Percentiles rank a stretch among this genome's conserved stretches.
Conservation (phyloP, 2,329 filamentous ascomycete genomes). For the Lojkania enalia region DNA sequence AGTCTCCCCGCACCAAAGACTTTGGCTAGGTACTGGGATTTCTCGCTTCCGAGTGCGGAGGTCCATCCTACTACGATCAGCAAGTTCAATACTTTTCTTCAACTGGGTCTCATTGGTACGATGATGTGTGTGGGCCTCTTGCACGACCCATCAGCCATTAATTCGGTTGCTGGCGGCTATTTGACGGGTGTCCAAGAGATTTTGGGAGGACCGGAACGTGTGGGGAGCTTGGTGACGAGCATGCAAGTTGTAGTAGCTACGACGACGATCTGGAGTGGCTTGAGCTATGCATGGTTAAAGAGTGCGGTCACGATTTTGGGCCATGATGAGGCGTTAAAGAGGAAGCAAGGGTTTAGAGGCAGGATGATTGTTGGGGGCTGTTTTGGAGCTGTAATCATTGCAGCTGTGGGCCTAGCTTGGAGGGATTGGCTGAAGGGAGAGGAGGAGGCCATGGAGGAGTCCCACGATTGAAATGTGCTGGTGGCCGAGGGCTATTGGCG, state of each 20-base stretch:
- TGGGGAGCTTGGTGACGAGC: slow-evolving; percentile 40
- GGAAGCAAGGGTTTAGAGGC: slow-evolving; percentile 52
- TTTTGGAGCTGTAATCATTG: slow-evolving; percentile 50
- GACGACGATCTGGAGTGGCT: slow-evolving; percentile 91
- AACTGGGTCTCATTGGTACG: slow-evolving; percentile 81
- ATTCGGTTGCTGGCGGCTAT: slow-evolving; percentile 42
- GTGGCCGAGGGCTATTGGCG: too few species aligned
- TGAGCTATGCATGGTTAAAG: slow-evolving; percentile 89
- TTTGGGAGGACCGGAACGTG: slow-evolving; percentile 36
- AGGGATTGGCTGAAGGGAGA: slow-evolving; percentile 19
- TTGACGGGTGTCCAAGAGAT: slow-evolving; percentile 28
- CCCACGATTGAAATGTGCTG: background rate
- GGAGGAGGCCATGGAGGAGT: slow-evolving; percentile 7
- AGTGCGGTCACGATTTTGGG: slow-evolving; percentile 86
- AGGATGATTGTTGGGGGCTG: slow-evolving; percentile 52
- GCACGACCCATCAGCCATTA: slow-evolving; percentile 58
- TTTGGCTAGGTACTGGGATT: slow-evolving; percentile 93
- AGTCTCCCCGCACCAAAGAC: slow-evolving; percentile 93
- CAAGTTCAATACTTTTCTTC: slow-evolving; percentile 90
- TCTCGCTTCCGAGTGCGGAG: slow-evolving; percentile 84
- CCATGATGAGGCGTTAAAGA: slow-evolving; percentile 51
- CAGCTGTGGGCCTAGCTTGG: slow-evolving; percentile 41
- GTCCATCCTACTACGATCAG: slow-evolving; percentile 82
- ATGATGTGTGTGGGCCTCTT: slow-evolving; percentile 81
- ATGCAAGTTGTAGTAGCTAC: slow-evolving; percentile 79